Evolutionary conservation across 768 basidiomycete species (phyloP).

Genomic region (Rhizopogon vulgaris): DNA sequence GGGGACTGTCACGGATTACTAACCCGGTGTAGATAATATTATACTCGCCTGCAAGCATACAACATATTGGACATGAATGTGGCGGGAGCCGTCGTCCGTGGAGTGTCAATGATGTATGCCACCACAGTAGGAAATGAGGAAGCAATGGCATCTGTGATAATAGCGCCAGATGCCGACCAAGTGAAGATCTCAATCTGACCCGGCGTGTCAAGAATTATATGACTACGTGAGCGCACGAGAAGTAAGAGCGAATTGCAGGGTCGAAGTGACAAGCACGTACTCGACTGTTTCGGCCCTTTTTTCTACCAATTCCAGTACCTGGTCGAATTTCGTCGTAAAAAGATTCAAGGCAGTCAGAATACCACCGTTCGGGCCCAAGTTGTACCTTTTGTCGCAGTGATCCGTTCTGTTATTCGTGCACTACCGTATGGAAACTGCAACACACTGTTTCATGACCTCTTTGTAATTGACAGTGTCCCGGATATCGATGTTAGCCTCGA

Average conservation of each 20-base stretch:
- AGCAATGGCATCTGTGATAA: slow-evolving; percentile 96
- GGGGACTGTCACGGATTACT: neutral
- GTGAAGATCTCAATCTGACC: slow-evolving; percentile 99
- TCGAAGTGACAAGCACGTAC: slow-evolving; percentile 40
- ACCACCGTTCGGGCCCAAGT: slow-evolving; percentile 96
- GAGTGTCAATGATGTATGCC: slow-evolving; percentile 97
- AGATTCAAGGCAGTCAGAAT: slow-evolving; percentile 95
- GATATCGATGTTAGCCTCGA: slow-evolving; percentile 96
- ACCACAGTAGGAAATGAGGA: slow-evolving; percentile 90
- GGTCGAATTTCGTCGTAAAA: slow-evolving; percentile 98
- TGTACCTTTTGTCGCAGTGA: slow-evolving; percentile 62
- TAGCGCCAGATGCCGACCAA: slow-evolving; percentile 98
- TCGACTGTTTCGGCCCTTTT: slow-evolving; percentile 85
- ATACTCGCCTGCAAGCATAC: slow-evolving; percentile 86
- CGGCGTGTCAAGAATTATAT: slow-evolving; percentile 94
- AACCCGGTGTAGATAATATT: slow-evolving; percentile 3
- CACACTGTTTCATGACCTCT: slow-evolving; percentile 99
- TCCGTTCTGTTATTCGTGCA: slow-evolving; percentile 13
- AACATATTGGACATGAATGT: slow-evolving; percentile 99
- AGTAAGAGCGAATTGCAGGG: neutral
- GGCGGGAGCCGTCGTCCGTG: slow-evolving; percentile 87
- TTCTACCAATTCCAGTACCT: slow-evolving; percentile 87
- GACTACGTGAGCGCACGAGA: slow-evolving; percentile 39
- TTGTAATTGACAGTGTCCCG: slow-evolving; percentile 95
- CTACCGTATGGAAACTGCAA: slow-evolving; percentile 25